Percentiles rank a stretch among this genome's conserved stretches.
Conservation (phyloP, 1,284 basidiomycete genomes). For the Cerioporus squamosus region DNA sequence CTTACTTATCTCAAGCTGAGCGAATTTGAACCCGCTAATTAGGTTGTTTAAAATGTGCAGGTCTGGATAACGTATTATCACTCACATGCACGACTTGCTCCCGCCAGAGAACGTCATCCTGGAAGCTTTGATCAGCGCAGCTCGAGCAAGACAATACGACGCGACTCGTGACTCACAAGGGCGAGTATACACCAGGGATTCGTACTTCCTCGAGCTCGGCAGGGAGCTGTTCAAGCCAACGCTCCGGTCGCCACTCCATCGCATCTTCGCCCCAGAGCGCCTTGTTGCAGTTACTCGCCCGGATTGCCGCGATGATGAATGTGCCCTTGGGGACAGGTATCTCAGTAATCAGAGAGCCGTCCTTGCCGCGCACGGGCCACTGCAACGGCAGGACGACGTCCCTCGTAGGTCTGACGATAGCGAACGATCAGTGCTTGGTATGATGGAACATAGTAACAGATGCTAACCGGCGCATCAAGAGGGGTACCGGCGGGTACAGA, state of each 20-base stretch:
- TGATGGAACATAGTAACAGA: constrained; percentile 7
- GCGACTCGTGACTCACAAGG: constrained; percentile 22
- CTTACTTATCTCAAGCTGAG: constrained; percentile 41
- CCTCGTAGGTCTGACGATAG: constrained; percentile 18
- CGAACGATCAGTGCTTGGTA: neutral
- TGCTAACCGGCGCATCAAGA: neutral
- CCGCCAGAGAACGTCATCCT: constrained; percentile 41
- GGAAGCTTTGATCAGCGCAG: neutral
- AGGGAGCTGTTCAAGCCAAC: constrained; percentile 32
- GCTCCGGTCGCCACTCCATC: constrained; percentile 48
- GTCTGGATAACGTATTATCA: neutral
- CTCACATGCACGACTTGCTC: constrained; percentile 37
- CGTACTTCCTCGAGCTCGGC: constrained; percentile 16
- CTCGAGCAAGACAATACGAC: constrained; percentile 6
- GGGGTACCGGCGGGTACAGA: neutral
- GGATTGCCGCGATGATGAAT: constrained; percentile 48
- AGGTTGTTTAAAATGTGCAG: neutral
- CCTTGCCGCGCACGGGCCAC: constrained; percentile 22
- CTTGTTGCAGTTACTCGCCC: constrained; percentile 47
- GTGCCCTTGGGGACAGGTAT: constrained; percentile 51
- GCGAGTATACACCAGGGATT: constrained; percentile 26
- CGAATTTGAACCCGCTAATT: constrained; percentile 39
- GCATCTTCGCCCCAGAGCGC: constrained; percentile 62
- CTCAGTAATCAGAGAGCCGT: constrained; percentile 40
- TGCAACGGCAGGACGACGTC: constrained; percentile 28